Percentiles rank a stretch among this genome's conserved stretches.
Evolutionary conservation across 1,139 yeast genomes (phyloP).

Genomic region (Saccharomyces hybrid): DNA sequence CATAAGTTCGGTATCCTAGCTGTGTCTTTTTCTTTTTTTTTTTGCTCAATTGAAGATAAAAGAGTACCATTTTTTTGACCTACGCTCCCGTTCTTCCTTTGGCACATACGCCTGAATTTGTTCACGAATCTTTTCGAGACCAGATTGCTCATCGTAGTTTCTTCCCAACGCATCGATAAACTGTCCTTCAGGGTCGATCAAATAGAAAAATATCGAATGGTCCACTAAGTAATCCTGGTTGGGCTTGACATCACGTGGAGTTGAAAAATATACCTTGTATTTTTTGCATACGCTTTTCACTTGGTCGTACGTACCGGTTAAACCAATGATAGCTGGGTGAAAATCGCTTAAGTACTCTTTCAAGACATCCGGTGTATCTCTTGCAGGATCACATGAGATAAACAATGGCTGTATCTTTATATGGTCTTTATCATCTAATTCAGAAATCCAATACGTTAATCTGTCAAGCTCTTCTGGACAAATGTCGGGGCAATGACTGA

Average conservation of each 20-base stretch:
- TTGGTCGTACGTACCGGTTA: conserved; percentile 84
- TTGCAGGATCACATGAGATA: conserved; percentile 92
- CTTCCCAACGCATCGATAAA: conserved; percentile 92
- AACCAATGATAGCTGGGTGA: conserved; percentile 80
- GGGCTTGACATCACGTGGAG: conserved; percentile 50
- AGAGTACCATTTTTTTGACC: conserved; percentile 49
- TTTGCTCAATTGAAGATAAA: conserved; percentile 39
- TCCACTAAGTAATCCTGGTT: conserved; percentile 90
- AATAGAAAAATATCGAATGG: conserved; percentile 90
- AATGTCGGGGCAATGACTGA: conserved; percentile 95
- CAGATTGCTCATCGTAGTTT: conserved; percentile 73
- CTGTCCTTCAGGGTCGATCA: conserved; percentile 95
- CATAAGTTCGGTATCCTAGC: background rate
- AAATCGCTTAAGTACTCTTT: conserved; percentile 77
- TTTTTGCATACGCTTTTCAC: conserved; percentile 78
- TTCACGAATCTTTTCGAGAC: conserved; percentile 67
- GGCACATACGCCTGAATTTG: conserved; percentile 78
- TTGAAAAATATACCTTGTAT: conserved; percentile 88
- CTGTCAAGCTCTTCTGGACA: conserved; percentile 97
- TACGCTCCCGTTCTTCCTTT: conserved; percentile 49
- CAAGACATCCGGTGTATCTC: conserved; percentile 80
- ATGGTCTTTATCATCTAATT: conserved; percentile 49
- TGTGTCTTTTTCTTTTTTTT: conserved; percentile 11
- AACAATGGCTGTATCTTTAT: conserved; percentile 74
- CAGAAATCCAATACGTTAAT: conserved; percentile 68